These are phyloP conservation scores for Aspergillus heteromorphus DNA, from an alignment of 495 filamentous ascomycete species.

Conservation along the genomic window DNA sequence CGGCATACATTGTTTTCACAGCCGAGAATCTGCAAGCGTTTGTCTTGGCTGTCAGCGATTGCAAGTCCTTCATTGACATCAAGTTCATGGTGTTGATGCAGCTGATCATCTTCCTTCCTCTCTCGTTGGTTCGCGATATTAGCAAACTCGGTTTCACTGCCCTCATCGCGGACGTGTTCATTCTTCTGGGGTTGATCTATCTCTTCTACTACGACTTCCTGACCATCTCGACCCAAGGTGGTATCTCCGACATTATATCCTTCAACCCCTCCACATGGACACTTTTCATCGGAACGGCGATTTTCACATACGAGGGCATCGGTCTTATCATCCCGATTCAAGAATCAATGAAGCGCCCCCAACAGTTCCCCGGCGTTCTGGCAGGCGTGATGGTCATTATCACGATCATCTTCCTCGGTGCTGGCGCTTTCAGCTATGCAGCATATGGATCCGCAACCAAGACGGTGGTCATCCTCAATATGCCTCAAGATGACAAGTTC, in stretches of 20 bases:
- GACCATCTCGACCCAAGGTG: conserved; percentile 70
- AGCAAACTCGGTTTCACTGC: conserved; percentile 89
- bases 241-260: conserved; percentile 72
- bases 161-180: conserved; percentile 88
- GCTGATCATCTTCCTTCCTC: conserved; percentile 85
- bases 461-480: conserved; percentile 91
- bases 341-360: conserved; percentile 85
- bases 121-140: conserved; percentile 91
- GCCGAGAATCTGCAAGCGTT: conserved; percentile 94
- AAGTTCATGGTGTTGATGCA: conserved; percentile 88
- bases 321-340: conserved; percentile 99
- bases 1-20: conserved; percentile 98
- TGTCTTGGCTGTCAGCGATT: conserved; percentile 75
- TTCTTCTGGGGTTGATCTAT: conserved; percentile 84
- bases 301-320: conserved; percentile 98
- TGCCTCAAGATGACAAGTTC: conserved; percentile 91
- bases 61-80: conserved; percentile 74
- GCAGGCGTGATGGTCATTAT: conserved; percentile 91
- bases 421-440: conserved; percentile 91
- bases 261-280: conserved; percentile 93
- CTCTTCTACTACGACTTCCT: conserved; percentile 93
- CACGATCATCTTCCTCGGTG: conserved; percentile 79
- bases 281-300: conserved; percentile 94
- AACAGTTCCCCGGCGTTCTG: conserved; percentile 82
- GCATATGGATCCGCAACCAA: conserved; percentile 92